These are phyloP conservation scores for Globisporangium emineosum DNA, from an alignment of 352 stramenopile species.

Conservation along the genomic window DNA sequence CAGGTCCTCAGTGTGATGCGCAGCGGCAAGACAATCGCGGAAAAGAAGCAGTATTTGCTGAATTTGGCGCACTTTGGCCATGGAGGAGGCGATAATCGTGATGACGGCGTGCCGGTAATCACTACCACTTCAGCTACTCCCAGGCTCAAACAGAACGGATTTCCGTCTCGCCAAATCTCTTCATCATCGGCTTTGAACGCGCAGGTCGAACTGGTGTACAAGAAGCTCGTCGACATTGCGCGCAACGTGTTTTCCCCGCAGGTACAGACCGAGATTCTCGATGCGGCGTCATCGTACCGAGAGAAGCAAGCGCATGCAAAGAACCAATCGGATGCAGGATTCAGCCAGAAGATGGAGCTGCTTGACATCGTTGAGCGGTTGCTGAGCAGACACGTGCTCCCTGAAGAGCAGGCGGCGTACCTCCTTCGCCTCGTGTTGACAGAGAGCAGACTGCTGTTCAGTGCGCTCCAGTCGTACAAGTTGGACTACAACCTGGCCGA, in stretches of 20 bases:
- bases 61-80: constrained; percentile 19
- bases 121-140: no score
- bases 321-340: constrained; percentile 7
- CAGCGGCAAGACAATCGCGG: constrained; percentile 22
- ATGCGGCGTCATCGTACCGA: constrained; percentile 30
- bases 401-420: constrained; percentile 48
- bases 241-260: constrained; percentile 51
- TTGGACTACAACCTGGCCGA: constrained; percentile 38
- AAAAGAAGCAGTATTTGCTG: constrained; percentile 56
- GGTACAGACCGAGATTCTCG: constrained; percentile 48
- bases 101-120: background rate
- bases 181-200: constrained; percentile 11
- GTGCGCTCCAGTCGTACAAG: constrained; percentile 52
- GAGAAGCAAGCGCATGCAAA: constrained; percentile 3
- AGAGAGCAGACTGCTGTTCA: constrained; percentile 50
- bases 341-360: constrained; percentile 46
- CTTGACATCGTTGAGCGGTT: constrained; percentile 45
- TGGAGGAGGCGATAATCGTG: background rate
- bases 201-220: constrained; percentile 45
- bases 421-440: constrained; percentile 46
- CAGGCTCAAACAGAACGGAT: background rate
- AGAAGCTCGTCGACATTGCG: constrained; percentile 52
- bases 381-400: constrained; percentile 55
- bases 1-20: constrained; percentile 35
- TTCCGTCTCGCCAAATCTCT: background rate